Base-by-base conservation (phyloP, 2,329 filamentous ascomycete genomes). In the Beauveria sp. region DNA sequence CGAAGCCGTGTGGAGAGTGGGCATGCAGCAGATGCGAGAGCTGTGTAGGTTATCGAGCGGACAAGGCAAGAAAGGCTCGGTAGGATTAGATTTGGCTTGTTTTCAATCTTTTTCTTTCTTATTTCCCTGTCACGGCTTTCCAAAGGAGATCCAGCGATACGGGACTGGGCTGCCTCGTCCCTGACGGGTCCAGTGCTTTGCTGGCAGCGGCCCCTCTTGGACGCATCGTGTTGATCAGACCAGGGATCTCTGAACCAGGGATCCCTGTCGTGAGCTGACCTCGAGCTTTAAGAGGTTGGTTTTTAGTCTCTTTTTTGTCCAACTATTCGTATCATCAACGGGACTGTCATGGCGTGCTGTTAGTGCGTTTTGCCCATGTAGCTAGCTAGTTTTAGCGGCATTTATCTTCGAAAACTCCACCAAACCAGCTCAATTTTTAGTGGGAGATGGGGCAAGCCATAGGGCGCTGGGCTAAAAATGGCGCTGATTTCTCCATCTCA, bases 121-220 rank as follows among this genome's bases (percentile, higher is more conserved):
- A 22, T 18, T 46, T 34, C 12, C 4, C 10, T 38, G 28, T 16
- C 24, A 45, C 7, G n/a, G 6, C 22, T 38, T 16, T 22, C 10
- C 12, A 9, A n/a, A 24, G n/a, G 3, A 24, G 22, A 54, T 12
- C 52, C 34, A 54, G 52, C 52, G 24, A 54, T 54, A 54, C 52
- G 52, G 52, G 7, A 43, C 7, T 26, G 34, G 5, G 34, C n/a
- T 38, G 10, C 18, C n/a, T 34, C 10, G 31, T 46, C 43, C 34
- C 34, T 38, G 12, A 38, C 34, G 34, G 26, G n/a, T 28, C 42
- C n/a, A 58, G n/a, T 59, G 48, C 24, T 43, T 22, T 16, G 48
- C 38, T 60, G 56, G 56, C 46, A 51, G 22, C 26, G 46, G 56
- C 56, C 56, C 56, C 46, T 51, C 48, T 52, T 45, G 43, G 56